Percentiles rank a stretch among this genome's conserved stretches.
Evolutionary conservation across 2,329 filamentous ascomycete genomes (phyloP).

Genomic region (Taxawa tesnikishii): DNA sequence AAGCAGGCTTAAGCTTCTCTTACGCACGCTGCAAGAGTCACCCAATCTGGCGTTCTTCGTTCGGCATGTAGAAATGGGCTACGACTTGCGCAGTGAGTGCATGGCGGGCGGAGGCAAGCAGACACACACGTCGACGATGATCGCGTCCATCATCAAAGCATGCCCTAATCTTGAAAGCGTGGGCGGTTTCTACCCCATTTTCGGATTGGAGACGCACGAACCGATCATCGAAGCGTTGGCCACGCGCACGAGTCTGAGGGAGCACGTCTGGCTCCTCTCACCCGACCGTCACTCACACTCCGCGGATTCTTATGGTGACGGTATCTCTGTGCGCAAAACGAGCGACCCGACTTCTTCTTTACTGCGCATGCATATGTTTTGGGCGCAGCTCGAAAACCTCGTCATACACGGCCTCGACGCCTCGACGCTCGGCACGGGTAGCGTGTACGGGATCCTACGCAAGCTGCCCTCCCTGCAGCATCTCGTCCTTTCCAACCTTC

Average conservation of each 20-base stretch:
- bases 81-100: too few species aligned
- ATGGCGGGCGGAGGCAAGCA: too few species aligned
- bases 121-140: too few species aligned
- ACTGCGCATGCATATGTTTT: conserved; percentile 29
- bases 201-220: too few species aligned
- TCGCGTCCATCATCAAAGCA: conserved; percentile 36
- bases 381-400: conserved; percentile 40
- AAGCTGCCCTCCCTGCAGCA: conserved; percentile 40
- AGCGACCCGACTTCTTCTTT: not conserved
- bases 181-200: conserved; percentile 40
- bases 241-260: too few species aligned
- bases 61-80: conserved; percentile 39
- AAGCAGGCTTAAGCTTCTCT: conserved; percentile 39
- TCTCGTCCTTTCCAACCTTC: conserved; percentile 42
- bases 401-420: conserved; percentile 27
- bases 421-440: conserved; percentile 36
- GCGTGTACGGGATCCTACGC: conserved; percentile 41
- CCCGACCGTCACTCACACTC: too few species aligned
- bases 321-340: too few species aligned
- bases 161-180: conserved; percentile 46
- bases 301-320: too few species aligned
- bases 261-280: too few species aligned
- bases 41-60: conserved; percentile 39
- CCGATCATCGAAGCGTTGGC: too few species aligned
- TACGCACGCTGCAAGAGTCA: conserved; percentile 41